A percentile compares a stretch with the other conserved stretches of the same genome.
These are phyloP conservation scores for Helichrysum umbraculigerum DNA, from an alignment of 129 eudicot species.

Conservation along the genomic window DNA sequence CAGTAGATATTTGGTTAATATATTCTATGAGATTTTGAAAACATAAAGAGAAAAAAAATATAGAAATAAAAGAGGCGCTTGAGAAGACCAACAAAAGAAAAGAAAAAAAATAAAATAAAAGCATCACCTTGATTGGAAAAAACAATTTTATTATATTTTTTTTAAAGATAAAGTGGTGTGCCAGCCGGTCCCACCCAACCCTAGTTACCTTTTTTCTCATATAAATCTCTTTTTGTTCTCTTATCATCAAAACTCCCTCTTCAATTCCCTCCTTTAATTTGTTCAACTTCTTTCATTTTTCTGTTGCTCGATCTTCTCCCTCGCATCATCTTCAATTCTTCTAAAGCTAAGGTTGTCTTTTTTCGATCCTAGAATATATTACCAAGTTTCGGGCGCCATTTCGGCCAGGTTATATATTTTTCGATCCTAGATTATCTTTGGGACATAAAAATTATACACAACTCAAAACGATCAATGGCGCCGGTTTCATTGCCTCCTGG, in stretches of 20 bases:
- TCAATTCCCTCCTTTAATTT: slow-evolving; percentile 9
- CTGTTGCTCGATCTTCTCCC: slow-evolving; percentile 21
- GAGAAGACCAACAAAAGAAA: slow-evolving; percentile 52
- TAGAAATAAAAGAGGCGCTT: slow-evolving; percentile 24
- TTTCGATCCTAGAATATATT: neutral
- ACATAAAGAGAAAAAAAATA: slow-evolving; percentile 11
- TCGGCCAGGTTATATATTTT: too few species aligned
- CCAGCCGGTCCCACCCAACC: slow-evolving; percentile 27
- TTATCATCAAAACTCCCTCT: slow-evolving; percentile 45
- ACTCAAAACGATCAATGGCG: slow-evolving; percentile 44
- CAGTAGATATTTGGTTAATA: too few species aligned
- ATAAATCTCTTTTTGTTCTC: slow-evolving; percentile 56
- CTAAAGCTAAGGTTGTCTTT: slow-evolving; percentile 13
- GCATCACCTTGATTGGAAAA: slow-evolving; percentile 46
- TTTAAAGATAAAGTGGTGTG: slow-evolving; percentile 47
- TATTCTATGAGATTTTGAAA: too few species aligned
- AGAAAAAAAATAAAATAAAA: slow-evolving; percentile 32
- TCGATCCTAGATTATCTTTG: neutral
- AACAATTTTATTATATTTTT: slow-evolving; percentile 27
- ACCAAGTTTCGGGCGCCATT: slow-evolving; percentile 14
- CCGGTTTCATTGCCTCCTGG: slow-evolving; percentile 98
- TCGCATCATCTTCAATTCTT: slow-evolving; percentile 24
- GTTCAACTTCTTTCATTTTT: slow-evolving; percentile 9
- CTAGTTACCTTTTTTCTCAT: slow-evolving; percentile 40
- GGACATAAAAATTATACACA: neutral